Base-by-base conservation (phyloP, 768 basidiomycete species). In the Lentinula aciculospora region DNA sequence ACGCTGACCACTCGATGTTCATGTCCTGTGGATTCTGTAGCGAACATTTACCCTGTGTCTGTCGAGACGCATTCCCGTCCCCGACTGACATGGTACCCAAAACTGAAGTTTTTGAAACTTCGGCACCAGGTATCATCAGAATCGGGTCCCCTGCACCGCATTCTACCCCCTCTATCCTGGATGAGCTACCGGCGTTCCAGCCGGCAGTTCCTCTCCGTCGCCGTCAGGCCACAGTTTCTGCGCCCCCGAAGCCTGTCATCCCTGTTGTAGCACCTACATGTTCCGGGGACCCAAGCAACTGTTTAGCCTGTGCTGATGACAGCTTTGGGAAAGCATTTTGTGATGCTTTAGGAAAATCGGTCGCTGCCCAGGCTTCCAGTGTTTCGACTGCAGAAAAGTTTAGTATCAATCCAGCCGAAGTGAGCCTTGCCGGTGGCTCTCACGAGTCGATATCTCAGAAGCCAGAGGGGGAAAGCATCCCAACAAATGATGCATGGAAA, bases 211-310 rank as follows among this genome's bases (percentile, higher is more conserved):
- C 42, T 44, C 42, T 44, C 23, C 42, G 42, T 23, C 42, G 42
- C 21, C 42, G 42, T 5, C 42, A 44, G 21, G 42, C 42, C 23
- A 21, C 42, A 44, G 39, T 21, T 8, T n/a, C 72, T 32, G 64
- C 73, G 1, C 63, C 68, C 40, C 66, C 70, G 34, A 81, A 79
- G 56, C 70, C 81, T 12, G 71, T 88, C 34, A 89, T 89, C 68
- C 58, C 60, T 25, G 59, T 65, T 49, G 61, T 68, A 40, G 58
- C 68, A 31, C 64, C 70, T 15, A 80, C 71, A 32, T 95, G 93
- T 69, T 89, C 92, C 17, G 93, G 93, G 12, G 91, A 95, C 66
- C 93, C 93, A 2, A 78, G 81, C 8, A 93, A 94, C 69, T 95
- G 93, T 66, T 69, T 81, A 53, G 93, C 92, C 3, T 95, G 93